A percentile compares a stretch with the other conserved stretches of the same genome.
Conservation (phyloP, 2,329 filamentous ascomycete species). For the Sporothrix luriei region DNA sequence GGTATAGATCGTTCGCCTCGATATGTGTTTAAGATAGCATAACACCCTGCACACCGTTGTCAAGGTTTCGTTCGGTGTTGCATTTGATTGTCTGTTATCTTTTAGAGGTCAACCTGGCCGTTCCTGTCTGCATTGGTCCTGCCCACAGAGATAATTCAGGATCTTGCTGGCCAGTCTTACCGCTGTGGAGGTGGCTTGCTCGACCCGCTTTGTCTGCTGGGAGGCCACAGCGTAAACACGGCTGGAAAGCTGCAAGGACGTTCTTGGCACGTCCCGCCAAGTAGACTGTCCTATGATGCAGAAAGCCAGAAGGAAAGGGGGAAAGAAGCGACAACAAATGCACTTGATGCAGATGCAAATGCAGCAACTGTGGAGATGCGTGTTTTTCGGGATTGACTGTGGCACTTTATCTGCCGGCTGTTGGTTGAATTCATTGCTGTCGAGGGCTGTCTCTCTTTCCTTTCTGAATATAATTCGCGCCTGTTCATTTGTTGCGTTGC, state of each 20-base stretch:
- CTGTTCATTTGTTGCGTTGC: neutral
- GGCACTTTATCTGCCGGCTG: neutral
- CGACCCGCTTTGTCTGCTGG: neutral
- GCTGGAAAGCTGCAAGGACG: slow-evolving; percentile 10
- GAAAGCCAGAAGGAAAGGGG: neutral
- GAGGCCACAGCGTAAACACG: slow-evolving; percentile 16
- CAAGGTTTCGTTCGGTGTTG: neutral
- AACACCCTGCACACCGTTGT: neutral
- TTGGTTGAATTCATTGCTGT: neutral
- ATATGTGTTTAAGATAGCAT: too few relatives aligned
- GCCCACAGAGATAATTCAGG: neutral
- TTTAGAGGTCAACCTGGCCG: neutral
- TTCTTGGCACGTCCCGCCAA: slow-evolving; percentile 22
- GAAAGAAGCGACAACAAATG: neutral
- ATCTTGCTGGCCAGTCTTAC: neutral
- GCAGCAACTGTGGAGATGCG: slow-evolving; percentile 14
- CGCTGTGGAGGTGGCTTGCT: slow-evolving; percentile 21
- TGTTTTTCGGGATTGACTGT: neutral
- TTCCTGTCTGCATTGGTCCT: neutral
- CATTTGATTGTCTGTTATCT: neutral
- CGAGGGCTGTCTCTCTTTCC: neutral
- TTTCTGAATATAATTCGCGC: neutral
- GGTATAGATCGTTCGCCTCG: too few relatives aligned
- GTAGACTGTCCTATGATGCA: neutral
- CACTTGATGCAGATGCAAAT: neutral